Percentiles rank a stretch among this genome's conserved stretches.
These are phyloP conservation scores for Diaporthe helianthi DNA, from an alignment of 2,329 filamentous ascomycete genomes.

Conservation along the genomic window DNA sequence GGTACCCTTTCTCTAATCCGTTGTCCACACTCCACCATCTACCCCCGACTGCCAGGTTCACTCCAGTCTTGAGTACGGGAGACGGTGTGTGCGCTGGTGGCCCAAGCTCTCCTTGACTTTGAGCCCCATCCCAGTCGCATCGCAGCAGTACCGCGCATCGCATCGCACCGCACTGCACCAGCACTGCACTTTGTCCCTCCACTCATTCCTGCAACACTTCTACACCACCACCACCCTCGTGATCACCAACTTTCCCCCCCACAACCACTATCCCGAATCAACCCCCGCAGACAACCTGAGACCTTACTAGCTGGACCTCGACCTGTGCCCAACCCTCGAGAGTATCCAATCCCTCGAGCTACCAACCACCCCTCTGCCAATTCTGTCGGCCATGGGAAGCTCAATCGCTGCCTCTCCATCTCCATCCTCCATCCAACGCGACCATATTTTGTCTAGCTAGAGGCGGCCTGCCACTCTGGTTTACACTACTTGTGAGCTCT, in stretches of 20 bases:
- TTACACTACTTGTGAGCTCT: background rate
- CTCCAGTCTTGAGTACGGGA: too few species aligned
- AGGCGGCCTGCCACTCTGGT: background rate
- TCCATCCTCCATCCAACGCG: conserved; percentile 25
- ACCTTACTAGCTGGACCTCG: background rate
- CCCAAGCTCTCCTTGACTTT: conserved; percentile 24
- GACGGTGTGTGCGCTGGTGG: background rate
- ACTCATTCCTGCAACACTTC: background rate
- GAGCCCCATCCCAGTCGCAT: conserved; percentile 3
- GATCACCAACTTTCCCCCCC: background rate
- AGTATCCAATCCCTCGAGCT: background rate
- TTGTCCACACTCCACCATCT: background rate
- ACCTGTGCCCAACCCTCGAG: background rate
- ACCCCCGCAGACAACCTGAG: background rate
- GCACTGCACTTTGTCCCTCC: background rate
- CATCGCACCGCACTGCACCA: background rate
- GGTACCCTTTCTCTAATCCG: background rate
- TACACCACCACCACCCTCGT: background rate
- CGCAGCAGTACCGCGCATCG: conserved; percentile 1
- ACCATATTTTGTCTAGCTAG: conserved; percentile 10
- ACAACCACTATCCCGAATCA: background rate
- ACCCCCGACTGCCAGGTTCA: background rate
- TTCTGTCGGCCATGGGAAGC: conserved; percentile 33
- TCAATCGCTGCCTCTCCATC: conserved; percentile 26
- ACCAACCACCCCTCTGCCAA: background rate